Base-by-base conservation (phyloP, 129 eudicot species). In the Arctium lappa region DNA sequence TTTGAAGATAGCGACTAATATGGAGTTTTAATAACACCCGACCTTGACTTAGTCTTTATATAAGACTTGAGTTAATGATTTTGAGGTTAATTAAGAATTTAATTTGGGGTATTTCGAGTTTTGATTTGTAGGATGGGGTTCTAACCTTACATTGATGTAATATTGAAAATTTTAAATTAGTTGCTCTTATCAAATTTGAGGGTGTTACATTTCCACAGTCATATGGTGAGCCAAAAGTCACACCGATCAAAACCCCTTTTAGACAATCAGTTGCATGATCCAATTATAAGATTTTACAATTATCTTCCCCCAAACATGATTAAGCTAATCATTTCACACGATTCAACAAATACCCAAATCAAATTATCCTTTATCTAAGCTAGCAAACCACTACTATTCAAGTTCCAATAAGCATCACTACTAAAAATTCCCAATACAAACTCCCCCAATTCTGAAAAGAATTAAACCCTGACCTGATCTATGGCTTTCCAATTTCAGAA, bases 271-370 rank as follows among this genome's bases (percentile, higher is more conserved):
- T 72, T 18, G 50, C 78, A 72, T 50, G 37, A 80, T 80, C 72
- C 78, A 80, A 2, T 80, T 48, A 56, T 75, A 50, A 53, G 18
- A 13, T 50, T 50, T 69, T 15, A 42, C 46, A 44, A 38, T 78
- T 29, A 42, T 27, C 12, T 38, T 0, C 40, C 15, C 69, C 76
- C 29, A 34, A 71, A 53, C 33, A 46, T 80, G 46, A 79, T 69
- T 76, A 42, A 69, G 29, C 40, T 18, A 71, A 71, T 22, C 27
- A 22, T 22, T 22, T 22, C 27, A 22, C 27, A 22, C 27, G 27
- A 22, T 22, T 22, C 27, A 13, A 82, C 29, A 31, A 63, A 74
- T 8, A 66, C 70, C 69, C 80, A 82, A 81, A 81, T 81, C 42
- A 37, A 22, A 56, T 13, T 6, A 6, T 48, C 9, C 18, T 50